Base-by-base conservation (phyloP, 2,329 filamentous ascomycete species). In the Amphichorda felina region DNA sequence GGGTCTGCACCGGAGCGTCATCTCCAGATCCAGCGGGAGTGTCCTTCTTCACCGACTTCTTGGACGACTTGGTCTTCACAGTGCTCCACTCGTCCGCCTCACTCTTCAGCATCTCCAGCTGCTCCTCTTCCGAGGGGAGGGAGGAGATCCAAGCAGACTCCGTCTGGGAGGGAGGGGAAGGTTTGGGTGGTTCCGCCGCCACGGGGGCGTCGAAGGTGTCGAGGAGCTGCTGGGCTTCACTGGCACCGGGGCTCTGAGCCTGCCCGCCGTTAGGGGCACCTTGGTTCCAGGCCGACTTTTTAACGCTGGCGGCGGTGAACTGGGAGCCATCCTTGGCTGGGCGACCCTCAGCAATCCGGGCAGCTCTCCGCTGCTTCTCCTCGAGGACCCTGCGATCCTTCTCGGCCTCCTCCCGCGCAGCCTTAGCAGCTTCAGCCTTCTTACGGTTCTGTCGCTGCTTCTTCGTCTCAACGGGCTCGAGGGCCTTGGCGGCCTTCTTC, bases 381-480 rank as follows among this genome's bases (percentile, higher is more conserved):
- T 84, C 67, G 41, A 83, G 68, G 26, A 65, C 64, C 63, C 85
- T 83, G 51, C 88, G 80, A 50, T 83, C 70, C 51, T 78, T 74
- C 62, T 95, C 88, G 1, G 81, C 75, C 47, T 83, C 81, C 52
- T 88, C 80, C 21, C 82, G 77, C 38, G 74, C 69, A 21, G 69
- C 66, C 68, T 85, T 91, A 50, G 78, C 77, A 39, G 77, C 80
- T 60, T 94, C 87, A 26, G 74, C 78, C 75, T 94, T 95, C 65
- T 82, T 77, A 46, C 80, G 75, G 64, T 94, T 91, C 66, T 95
- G 88, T 40, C 87, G 79, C 65, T 94, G 85, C 69, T 95, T 95
- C 80, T 95, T 95, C 15, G 81, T 82, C 67, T 94, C 83, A 14
- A 71, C 72, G 33, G 72, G 70, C 56, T 84, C 77, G 43, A 73